Evolutionary conservation across 768 basidiomycete genomes (phyloP).

Genomic region (Amanita molliuscula): DNA sequence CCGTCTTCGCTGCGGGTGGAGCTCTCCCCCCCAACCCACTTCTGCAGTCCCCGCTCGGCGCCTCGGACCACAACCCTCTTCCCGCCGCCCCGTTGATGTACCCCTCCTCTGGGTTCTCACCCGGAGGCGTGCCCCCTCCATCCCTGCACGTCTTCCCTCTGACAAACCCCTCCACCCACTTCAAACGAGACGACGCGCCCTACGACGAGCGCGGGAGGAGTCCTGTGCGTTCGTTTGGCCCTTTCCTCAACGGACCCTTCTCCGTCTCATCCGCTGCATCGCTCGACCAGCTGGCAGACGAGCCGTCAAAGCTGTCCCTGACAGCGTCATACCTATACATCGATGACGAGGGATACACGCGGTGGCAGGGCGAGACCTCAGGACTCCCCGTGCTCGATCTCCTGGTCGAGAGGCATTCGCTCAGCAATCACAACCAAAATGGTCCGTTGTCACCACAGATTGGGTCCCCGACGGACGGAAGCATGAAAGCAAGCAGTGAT

Average conservation of each 20-base stretch:
- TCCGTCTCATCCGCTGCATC: conserved; percentile 11
- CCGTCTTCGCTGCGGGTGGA: conserved; percentile 61
- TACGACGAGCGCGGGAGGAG: conserved; percentile 34
- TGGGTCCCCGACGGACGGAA: conserved; percentile 18
- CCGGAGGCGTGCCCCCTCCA: conserved; percentile 62
- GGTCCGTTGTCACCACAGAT: conserved; percentile 14
- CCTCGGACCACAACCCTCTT: conserved; percentile 11
- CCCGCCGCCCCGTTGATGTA: conserved; percentile 32
- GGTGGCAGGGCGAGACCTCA: conserved; percentile 91
- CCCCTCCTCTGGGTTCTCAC: conserved; percentile 22
- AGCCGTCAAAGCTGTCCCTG: conserved; percentile 51
- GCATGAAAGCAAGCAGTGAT: conserved; percentile 20
- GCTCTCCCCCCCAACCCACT: conserved; percentile 18
- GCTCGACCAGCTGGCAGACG: conserved; percentile 43
- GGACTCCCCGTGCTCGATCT: conserved; percentile 84
- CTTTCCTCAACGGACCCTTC: conserved; percentile 27
- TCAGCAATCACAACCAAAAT: conserved; percentile 19
- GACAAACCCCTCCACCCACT: conserved; percentile 74
- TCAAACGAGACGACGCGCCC: conserved; percentile 35
- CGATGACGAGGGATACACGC: conserved; percentile 78
- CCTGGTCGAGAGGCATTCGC: conserved; percentile 60
- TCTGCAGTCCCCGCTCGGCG: conserved; percentile 16
- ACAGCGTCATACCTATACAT: conserved; percentile 78
- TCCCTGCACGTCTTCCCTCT: conserved; percentile 71
- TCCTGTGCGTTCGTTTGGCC: conserved; percentile 28